These are phyloP conservation scores for Elsinoe necatrix DNA, from an alignment of 2,329 filamentous ascomycete genomes.

Conservation along the genomic window DNA sequence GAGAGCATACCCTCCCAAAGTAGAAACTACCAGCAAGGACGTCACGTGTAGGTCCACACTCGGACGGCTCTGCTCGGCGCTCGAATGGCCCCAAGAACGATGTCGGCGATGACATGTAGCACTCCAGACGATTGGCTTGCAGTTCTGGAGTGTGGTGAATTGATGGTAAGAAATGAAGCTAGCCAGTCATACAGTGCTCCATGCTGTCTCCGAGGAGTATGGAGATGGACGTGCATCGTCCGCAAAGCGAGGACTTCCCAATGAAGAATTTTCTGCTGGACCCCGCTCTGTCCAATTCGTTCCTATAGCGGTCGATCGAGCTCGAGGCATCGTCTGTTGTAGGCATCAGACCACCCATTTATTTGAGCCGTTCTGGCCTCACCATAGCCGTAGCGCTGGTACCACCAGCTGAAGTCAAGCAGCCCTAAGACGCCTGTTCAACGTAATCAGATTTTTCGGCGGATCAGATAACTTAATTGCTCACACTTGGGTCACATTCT, in stretches of 20 bases:
- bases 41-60: background rate
- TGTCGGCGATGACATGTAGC: background rate
- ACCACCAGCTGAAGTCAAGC: constrained; percentile 10
- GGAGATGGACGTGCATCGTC: background rate
- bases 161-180: too few relatives aligned
- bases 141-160: too few relatives aligned
- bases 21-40: background rate
- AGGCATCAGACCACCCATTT: background rate
- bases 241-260: background rate
- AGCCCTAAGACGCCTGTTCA: background rate
- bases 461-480: constrained; percentile 18
- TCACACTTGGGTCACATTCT: background rate
- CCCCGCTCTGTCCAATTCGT: background rate
- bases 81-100: background rate
- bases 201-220: too few relatives aligned
- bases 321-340: background rate
- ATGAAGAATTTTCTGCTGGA: background rate
- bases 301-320: background rate
- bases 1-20: background rate
- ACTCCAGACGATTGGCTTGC: too few relatives aligned
- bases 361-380: background rate
- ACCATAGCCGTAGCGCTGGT: background rate
- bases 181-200: too few relatives aligned
- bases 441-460: constrained; percentile 7
- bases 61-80: background rate